phyloP scores from a whole-genome alignment of 257 asterid species.

The Fraxinus excelsior region DNA sequence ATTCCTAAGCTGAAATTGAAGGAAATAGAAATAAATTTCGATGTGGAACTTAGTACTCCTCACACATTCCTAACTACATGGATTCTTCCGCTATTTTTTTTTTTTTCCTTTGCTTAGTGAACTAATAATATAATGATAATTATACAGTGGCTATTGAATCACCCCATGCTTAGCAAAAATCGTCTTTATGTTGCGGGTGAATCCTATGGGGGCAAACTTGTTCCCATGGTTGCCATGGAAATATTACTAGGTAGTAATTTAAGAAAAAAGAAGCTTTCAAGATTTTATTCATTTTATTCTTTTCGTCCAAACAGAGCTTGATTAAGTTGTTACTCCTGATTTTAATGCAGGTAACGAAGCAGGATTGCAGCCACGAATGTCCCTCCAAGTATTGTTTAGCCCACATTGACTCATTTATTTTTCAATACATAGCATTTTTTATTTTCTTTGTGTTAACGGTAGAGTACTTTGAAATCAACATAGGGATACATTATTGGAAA shows the following conservation, averaged over 20 bases:
- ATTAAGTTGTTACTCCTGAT: not conserved
- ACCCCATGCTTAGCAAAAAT: slow-evolving; percentile 41
- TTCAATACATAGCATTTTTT: not conserved
- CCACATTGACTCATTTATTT: not conserved
- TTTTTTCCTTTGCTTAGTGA: too few relatives aligned
- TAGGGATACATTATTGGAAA: too few relatives aligned
- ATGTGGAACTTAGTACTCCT: too few relatives aligned
- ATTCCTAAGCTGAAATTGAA: not conserved
- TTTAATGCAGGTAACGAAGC: slow-evolving; percentile 47
- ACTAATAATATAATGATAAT: not conserved
- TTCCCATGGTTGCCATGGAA: slow-evolving; percentile 40
- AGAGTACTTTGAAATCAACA: not conserved
- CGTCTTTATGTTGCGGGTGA: slow-evolving; percentile 51
- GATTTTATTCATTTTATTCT: not conserved
- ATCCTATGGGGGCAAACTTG: slow-evolving; percentile 54
- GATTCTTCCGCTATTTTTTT: too few relatives aligned
- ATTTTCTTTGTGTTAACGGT: not conserved
- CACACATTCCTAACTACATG: too few relatives aligned
- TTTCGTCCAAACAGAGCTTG: not conserved
- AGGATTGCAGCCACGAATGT: slow-evolving; percentile 40
- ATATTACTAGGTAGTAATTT: slow-evolving; percentile 41
- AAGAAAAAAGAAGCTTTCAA: not conserved
- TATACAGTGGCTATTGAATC: slow-evolving; percentile 60
- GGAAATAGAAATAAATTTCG: not conserved
- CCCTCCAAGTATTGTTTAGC: slow-evolving; percentile 32